Percentiles rank a stretch among this genome's conserved stretches.
These are phyloP conservation scores for Gastrodia elata DNA, from an alignment of 106 monocot genomes.

Conservation along the genomic window DNA sequence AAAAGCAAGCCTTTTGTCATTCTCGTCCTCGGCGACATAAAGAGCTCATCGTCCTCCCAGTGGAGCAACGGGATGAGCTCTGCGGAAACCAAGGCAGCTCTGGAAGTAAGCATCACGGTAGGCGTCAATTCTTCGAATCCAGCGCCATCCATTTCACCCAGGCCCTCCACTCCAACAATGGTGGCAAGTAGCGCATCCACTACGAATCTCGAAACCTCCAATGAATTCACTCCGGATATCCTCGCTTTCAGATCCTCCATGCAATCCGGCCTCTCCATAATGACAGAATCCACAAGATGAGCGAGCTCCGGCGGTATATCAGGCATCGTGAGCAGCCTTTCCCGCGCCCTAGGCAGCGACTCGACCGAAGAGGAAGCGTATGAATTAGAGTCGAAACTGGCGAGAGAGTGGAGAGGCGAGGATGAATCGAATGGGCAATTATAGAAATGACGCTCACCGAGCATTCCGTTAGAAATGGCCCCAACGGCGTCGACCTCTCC, in stretches of 20 bases:
- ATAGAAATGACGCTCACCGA: background rate
- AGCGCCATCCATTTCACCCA: constrained; percentile 26
- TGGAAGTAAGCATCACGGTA: constrained; percentile 54
- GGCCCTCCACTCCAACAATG: constrained; percentile 65
- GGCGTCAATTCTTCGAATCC: constrained; percentile 26
- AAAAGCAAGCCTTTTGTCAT: constrained; percentile 63
- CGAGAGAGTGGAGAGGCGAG: constrained; percentile 28
- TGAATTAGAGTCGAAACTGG: constrained; percentile 35
- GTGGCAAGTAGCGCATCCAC: constrained; percentile 81
- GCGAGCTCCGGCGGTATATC: constrained; percentile 55
- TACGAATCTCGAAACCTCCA: constrained; percentile 31
- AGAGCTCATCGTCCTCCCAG: constrained; percentile 35
- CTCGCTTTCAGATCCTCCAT: constrained; percentile 30
- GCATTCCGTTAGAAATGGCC: constrained; percentile 6
- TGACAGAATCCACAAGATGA: constrained; percentile 75
- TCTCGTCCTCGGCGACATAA: constrained; percentile 59
- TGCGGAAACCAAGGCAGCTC: constrained; percentile 56
- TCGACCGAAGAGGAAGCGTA: constrained; percentile 19
- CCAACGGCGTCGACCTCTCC: constrained; percentile 11
- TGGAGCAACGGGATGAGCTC: constrained; percentile 66
- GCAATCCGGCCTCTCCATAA: constrained; percentile 56
- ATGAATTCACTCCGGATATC: constrained; percentile 15
- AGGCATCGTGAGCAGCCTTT: constrained; percentile 38
- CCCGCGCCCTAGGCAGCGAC: constrained; percentile 18
- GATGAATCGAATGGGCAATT: constrained; percentile 7